Evolutionary conservation across 2,329 filamentous ascomycete genomes (phyloP), one percentile per base, ranked within the genome.

Genomic region (Colletotrichum theobromicola): DNA sequence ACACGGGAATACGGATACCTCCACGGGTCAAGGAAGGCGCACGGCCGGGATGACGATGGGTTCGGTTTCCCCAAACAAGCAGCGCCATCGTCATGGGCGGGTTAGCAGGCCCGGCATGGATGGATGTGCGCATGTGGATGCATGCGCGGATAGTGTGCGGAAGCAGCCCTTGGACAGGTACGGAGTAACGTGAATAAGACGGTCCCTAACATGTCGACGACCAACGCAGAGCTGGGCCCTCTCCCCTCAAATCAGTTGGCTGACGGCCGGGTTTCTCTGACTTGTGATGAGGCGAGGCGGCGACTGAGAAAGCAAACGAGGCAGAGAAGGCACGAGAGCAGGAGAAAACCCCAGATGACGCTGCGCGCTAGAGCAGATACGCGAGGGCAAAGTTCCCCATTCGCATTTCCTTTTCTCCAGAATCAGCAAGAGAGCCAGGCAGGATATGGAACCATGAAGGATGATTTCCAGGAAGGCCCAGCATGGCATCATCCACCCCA

Each of bases 401-500:
- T 62, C 21, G 61, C 57, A 67, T 63, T 67, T 53, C 62, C 68
- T 57, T 42, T 53, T 46, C 67, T 71, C 61, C 62, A 67, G 62
- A 70, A 60, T 30, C 50, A 68, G 53, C 53, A 37, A 35, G 46
- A 67, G 16, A 34, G 16, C 70, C 62, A 61, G 37, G 28, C 30
- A 62, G 46, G 35, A 64, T 34, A 46, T 68, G 66, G 66, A 67
- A 21, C 37, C 66, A 70, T 34, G 26, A 50, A 64, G 46, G 50
- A 30, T 26, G 37, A 60, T 50, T 70, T 69, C 67, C 67, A 61
- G 37, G 63, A 53, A 62, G 46, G 26, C 30, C 42, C n/a, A 74
- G 34, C 35, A 74, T 74, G 60, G 67, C 71, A 70, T 74, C 71
- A 74, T 70, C 34, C 67, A 70, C 60, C 60, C 67, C 71, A 70